These are phyloP conservation scores for Xylariales sp. DNA, from an alignment of 2,329 filamentous ascomycete genomes.

Conservation along the genomic window DNA sequence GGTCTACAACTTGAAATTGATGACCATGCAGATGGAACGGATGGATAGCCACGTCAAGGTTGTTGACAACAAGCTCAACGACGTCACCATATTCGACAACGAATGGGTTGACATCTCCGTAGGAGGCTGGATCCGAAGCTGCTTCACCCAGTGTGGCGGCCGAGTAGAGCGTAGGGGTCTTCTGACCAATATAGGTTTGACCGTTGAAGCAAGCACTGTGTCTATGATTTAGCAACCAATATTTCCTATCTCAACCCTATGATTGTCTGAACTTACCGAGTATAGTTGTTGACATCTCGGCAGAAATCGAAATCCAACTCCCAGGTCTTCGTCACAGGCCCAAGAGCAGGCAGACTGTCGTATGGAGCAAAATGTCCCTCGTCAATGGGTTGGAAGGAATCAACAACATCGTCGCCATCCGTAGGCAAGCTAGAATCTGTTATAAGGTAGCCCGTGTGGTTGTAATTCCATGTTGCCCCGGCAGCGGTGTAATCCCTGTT, in stretches of 20 bases:
- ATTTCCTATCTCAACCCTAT: background rate
- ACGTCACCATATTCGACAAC: constrained; percentile 33
- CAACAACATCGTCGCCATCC: constrained; percentile 25
- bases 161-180: constrained; percentile 68
- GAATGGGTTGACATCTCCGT: constrained; percentile 39
- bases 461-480: constrained; percentile 27
- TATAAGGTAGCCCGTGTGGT: constrained; percentile 40
- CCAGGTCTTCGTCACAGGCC: constrained; percentile 50
- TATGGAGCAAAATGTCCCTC: constrained; percentile 56
- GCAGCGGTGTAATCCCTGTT: constrained; percentile 35
- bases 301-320: constrained; percentile 54
- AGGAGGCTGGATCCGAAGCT: constrained; percentile 37
- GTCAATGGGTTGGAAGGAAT: constrained; percentile 50
- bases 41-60: constrained; percentile 40
- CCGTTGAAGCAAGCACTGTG: constrained; percentile 54
- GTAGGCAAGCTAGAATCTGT: constrained; percentile 27
- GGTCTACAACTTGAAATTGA: constrained; percentile 49
- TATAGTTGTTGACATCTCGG: constrained; percentile 55
- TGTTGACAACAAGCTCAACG: constrained; percentile 47
- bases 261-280: constrained; percentile 52
- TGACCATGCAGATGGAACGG: constrained; percentile 52
- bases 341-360: constrained; percentile 45
- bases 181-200: constrained; percentile 61
- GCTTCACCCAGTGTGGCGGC: constrained; percentile 52
- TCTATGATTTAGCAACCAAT: too few species aligned